These are phyloP conservation scores for Mortierella sp. DNA, from an alignment of 371 early-diverging fungal species.

Conservation along the genomic window DNA sequence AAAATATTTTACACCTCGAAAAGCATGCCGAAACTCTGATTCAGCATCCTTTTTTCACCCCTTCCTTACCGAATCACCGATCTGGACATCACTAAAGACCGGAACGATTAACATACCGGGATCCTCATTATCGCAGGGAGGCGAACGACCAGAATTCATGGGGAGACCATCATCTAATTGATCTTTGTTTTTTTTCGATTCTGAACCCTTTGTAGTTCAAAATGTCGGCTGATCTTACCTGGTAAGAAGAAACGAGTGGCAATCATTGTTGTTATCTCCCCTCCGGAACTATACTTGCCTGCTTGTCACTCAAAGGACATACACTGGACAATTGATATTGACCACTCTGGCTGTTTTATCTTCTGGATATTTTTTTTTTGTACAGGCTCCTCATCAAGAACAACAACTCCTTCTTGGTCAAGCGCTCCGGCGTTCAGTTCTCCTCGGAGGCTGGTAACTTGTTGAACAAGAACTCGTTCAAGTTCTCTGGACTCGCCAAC, in stretches of 20 bases:
- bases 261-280: not conserved
- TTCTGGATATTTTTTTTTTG: not conserved
- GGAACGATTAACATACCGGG: not conserved
- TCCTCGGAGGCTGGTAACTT: conserved; percentile 88
- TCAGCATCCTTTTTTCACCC: not conserved
- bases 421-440: conserved; percentile 87
- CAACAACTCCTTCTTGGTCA: conserved; percentile 90
- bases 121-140: not conserved
- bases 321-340: not conserved
- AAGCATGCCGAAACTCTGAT: conserved; percentile 22
- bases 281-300: not conserved
- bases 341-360: not conserved
- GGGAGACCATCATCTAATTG: conserved; percentile 51
- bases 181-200: conserved; percentile 20
- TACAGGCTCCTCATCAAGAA: conserved; percentile 87
- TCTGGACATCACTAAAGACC: not conserved
- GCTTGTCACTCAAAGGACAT: not conserved
- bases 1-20: conserved; percentile 3
- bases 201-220: conserved; percentile 31
- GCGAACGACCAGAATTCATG: conserved; percentile 11
- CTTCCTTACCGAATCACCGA: not conserved
- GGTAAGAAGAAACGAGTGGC: conserved; percentile 25
- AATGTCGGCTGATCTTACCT: conserved; percentile 58
- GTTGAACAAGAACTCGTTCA: conserved; percentile 86
- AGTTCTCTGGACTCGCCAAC: conserved; percentile 90